Evolutionary conservation across 2,329 filamentous ascomycete genomes (phyloP), one percentile per base, ranked within the genome.

Genomic region (Hirsutella thompsonii): DNA sequence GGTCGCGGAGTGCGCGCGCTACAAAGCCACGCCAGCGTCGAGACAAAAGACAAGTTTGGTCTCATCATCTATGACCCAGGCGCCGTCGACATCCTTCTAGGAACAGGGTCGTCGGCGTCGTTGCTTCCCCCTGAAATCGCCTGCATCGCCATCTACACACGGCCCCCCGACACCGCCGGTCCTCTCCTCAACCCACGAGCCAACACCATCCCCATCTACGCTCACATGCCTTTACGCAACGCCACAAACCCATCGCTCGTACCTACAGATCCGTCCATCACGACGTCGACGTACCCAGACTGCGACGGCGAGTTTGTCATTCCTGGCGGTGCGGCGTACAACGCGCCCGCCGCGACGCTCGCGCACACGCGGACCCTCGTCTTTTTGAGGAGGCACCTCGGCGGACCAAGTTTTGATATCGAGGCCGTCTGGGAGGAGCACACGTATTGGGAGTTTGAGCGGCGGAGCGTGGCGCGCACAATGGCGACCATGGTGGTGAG

Each of bases 381-480:
- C 0, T 83, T 84, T 47, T 50, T 88, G 10, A 83, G 83, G 52
- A 67, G 68, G n/a, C 60, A 72, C 11, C 58, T 83, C 8, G 63
- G 65, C 2, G 83, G 81, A 0, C 81, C 82, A 0, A 70, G 66
- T 42, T 85, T 88, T 51, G 79, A 88, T 50, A 70, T 88, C 16
- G 83, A 88, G 54, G 69, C 70, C 2, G 78, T 88, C 39, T 89
- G 83, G 83, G 81, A 86, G 8, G 81, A 87, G 57, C 83, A 89
- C 55, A 82, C 79, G 0, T 68, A 69, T 36, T 81, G 70, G 50
- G 81, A 87, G 52, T 88, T 89, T 54, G 75, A 59, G 2, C 72
- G 76, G 42, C 70, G 81, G 18, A 74, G 73, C 8, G 81, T 85
- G 0, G 75, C 74, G 44, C 71, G 74, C 45, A 88, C 82, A 0